These are phyloP conservation scores for Backusella parvicylindrica DNA, from an alignment of 192 early-diverging fungal species.

Conservation along the genomic window DNA sequence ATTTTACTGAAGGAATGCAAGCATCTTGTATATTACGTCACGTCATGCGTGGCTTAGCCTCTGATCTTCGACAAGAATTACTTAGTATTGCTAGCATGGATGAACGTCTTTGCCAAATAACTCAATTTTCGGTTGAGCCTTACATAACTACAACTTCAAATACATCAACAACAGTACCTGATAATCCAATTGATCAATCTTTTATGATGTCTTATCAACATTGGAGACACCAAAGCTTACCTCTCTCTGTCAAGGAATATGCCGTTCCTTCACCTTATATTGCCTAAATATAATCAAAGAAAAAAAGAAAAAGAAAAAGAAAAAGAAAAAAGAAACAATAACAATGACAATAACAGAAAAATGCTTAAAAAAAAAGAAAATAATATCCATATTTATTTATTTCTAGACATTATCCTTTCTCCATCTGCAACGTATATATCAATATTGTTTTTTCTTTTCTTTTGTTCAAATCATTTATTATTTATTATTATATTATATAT, in stretches of 20 bases:
- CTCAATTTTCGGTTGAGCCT: neutral
- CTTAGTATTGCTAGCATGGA: slow-evolving; percentile 21
- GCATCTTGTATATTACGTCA: slow-evolving; percentile 48
- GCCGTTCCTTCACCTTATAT: neutral
- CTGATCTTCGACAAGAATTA: slow-evolving; percentile 23
- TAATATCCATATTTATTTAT: neutral
- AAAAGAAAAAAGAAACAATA: no score
- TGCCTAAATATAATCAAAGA: neutral
- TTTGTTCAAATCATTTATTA: neutral
- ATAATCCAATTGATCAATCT: slow-evolving; percentile 6
- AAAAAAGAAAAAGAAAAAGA: neutral
- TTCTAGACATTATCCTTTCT: neutral
- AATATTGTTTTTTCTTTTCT: neutral
- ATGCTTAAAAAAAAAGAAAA: neutral
- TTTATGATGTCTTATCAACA: neutral
- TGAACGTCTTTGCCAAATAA: slow-evolving; percentile 19
- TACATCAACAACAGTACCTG: neutral
- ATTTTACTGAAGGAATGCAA: slow-evolving; percentile 63
- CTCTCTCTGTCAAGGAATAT: slow-evolving; percentile 1
- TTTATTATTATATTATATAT: neutral
- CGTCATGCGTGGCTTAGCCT: slow-evolving; percentile 43
- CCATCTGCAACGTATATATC: neutral
- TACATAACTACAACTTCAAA: neutral
- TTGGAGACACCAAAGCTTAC: slow-evolving; percentile 17
- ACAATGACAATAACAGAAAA: no score